Percentiles rank a stretch among this genome's conserved stretches.
Conservation (phyloP, 2,329 filamentous ascomycete genomes). For the Botryotinia globosa region DNA sequence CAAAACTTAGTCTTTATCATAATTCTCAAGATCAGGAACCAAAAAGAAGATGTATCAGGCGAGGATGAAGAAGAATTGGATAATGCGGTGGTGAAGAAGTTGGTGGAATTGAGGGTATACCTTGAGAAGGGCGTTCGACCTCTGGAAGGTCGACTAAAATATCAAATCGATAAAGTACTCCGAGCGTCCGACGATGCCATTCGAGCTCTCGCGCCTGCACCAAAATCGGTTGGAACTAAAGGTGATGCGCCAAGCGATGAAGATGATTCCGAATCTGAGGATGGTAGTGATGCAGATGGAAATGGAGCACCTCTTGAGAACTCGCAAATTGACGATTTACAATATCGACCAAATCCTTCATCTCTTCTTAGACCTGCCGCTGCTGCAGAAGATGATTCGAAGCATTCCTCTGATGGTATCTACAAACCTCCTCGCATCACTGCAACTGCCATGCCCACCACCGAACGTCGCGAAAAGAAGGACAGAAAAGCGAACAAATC, state of each 20-base stretch:
- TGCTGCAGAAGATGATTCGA: slow-evolving; percentile 32
- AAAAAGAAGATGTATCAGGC: slow-evolving; percentile 34
- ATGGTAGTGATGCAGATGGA: slow-evolving; percentile 38
- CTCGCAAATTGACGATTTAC: slow-evolving; percentile 53
- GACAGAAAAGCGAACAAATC: slow-evolving; percentile 68
- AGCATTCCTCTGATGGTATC: slow-evolving; percentile 59
- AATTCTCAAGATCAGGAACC: slow-evolving; percentile 71
- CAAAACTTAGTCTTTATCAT: slow-evolving; percentile 91
- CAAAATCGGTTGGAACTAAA: slow-evolving; percentile 11
- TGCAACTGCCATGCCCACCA: slow-evolving; percentile 77
- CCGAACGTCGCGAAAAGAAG: slow-evolving; percentile 48
- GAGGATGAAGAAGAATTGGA: slow-evolving; percentile 47
- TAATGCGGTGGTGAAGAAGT: slow-evolving; percentile 73
- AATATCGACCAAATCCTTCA: slow-evolving; percentile 59
- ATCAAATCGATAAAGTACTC: slow-evolving; percentile 93
- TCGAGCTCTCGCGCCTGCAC: slow-evolving; percentile 18
- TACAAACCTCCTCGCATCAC: slow-evolving; percentile 89
- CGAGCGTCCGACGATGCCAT: slow-evolving; percentile 69
- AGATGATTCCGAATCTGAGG: slow-evolving; percentile 37
- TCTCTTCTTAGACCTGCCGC: slow-evolving; percentile 39
- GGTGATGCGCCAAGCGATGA: slow-evolving; percentile 24
- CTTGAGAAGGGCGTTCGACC: slow-evolving; percentile 90
- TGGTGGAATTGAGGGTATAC: slow-evolving; percentile 89
- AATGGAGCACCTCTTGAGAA: slow-evolving; percentile 31
- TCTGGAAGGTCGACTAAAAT: slow-evolving; percentile 84